Base-by-base conservation (phyloP, 1,139 yeast genomes). In the Kurtzmaniella quercitrusa region DNA sequence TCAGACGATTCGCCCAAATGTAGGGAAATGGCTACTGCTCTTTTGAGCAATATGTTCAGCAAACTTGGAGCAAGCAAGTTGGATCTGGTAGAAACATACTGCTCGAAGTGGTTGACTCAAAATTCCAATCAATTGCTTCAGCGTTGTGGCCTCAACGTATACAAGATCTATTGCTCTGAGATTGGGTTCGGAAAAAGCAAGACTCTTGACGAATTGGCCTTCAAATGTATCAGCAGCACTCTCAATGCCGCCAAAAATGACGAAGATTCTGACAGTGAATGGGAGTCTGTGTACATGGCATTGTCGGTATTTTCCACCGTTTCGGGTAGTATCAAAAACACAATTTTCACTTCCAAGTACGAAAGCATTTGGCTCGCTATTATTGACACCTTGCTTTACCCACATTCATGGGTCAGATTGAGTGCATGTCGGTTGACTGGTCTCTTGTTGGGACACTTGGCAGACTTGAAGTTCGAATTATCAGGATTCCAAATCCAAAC, bases 341-440 rank as follows among this genome's bases (percentile, higher is more conserved):
- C 56, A 1, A 73, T 73, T 46, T 63, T 74, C 21, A 54, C 48
- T 17, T 42, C 48, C 1, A 46, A 45, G 1, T 73, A 62, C 52
- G 68, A 62, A 33, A 40, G 39, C 1, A 53, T 77, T 11, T 85
- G 94, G 93, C 56, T 59, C 11, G 62, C 65, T 17, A 66, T 85
- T 5, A 70, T 80, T 24, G 75, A 73, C 11, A 66, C 81, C 21
- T 68, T 90, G 48, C 67, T 91, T 43, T 93, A 79, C 60, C 97
- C 97, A 2, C 98, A 91, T 60, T 75, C 95, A 0, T 91, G 98
- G 98, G 85, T 91, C 11, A 79, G 98, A 56, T 70, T 86, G 45
- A 69, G 79, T 4, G 67, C 95, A 0, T 68, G 85, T n/a, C 72
- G 91, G 42, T 67, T 89, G 40, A 61, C 82, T 36, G 81, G 83